These are phyloP conservation scores for Monascus purpureus DNA, from an alignment of 495 filamentous ascomycete genomes.

Conservation along the genomic window DNA sequence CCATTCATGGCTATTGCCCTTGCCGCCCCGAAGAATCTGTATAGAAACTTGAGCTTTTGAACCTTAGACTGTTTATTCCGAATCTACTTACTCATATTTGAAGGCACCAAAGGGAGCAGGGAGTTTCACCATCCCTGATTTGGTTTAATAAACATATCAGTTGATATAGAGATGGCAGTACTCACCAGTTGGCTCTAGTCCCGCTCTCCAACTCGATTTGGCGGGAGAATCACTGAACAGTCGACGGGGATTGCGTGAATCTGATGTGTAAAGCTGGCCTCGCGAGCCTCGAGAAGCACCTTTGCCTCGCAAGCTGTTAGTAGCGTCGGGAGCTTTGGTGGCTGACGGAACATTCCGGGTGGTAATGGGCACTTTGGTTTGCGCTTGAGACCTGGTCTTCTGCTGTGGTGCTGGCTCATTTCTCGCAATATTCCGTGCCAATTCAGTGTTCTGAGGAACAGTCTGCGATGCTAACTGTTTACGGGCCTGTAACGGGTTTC, in stretches of 20 bases:
- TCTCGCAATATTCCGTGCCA: neutral
- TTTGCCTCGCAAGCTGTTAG: neutral
- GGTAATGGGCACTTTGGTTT: neutral
- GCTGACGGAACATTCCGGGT: neutral
- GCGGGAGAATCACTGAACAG: slow-evolving; percentile 10
- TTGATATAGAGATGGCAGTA: neutral
- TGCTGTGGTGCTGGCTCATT: neutral
- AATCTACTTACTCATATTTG: slow-evolving; percentile 12
- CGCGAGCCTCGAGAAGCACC: slow-evolving; percentile 2
- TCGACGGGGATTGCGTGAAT: slow-evolving; percentile 2
- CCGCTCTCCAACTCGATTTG: slow-evolving; percentile 12
- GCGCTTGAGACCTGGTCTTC: neutral
- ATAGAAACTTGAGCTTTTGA: neutral
- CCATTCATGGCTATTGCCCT: slow-evolving; percentile 1
- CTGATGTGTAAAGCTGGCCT: neutral
- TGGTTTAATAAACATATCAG: neutral
- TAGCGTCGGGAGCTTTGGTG: neutral
- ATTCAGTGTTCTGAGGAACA: neutral
- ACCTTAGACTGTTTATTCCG: neutral
- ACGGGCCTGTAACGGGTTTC: neutral
- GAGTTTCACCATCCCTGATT: slow-evolving; percentile 5
- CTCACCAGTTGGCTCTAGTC: slow-evolving; percentile 8
- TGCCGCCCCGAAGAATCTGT: slow-evolving; percentile 11
- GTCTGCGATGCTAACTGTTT: neutral
- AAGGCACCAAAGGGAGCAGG: slow-evolving; percentile 9